phyloP scores from a whole-genome alignment of 306 rosid species.

The Amphicarpaea edgeworthii region DNA sequence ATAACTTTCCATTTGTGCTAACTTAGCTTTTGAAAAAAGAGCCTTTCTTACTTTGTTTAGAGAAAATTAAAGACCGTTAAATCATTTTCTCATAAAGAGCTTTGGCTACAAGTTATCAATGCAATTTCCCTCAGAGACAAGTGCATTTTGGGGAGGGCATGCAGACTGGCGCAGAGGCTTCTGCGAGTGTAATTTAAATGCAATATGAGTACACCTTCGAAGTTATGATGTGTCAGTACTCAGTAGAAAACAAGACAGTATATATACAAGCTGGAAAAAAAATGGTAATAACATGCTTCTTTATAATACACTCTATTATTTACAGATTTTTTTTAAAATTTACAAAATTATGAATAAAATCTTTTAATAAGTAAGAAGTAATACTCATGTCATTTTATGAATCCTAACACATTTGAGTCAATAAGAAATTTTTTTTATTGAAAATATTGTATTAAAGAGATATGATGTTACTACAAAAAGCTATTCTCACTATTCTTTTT shows the following conservation, averaged over 20 bases:
- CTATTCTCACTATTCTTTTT: too few relatives aligned
- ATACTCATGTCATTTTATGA: not conserved
- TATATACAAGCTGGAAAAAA: not conserved
- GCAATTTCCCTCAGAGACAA: conserved; percentile 19
- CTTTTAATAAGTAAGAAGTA: not conserved
- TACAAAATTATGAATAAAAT: not conserved
- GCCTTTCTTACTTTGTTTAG: conserved; percentile 38
- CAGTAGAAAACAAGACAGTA: not conserved
- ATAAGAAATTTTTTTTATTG: not conserved
- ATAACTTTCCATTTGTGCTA: conserved; percentile 37
- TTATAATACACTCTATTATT: not conserved
- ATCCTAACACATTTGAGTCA: not conserved
- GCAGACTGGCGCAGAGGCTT: conserved; percentile 32
- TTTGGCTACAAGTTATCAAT: conserved; percentile 28
- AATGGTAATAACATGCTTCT: not conserved
- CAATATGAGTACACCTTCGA: conserved; percentile 38
- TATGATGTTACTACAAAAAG: not conserved
- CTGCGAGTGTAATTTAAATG: conserved; percentile 34
- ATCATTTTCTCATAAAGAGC: conserved; percentile 46
- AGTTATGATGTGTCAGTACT: conserved; percentile 37
- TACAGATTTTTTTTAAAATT: not conserved
- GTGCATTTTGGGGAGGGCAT: conserved; percentile 36
- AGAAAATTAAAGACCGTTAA: conserved; percentile 16
- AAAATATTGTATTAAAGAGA: not conserved
- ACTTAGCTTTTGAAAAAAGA: conserved; percentile 35